Base-by-base conservation (phyloP, 1,284 basidiomycete genomes). In the Moesziomyces sp. region DNA sequence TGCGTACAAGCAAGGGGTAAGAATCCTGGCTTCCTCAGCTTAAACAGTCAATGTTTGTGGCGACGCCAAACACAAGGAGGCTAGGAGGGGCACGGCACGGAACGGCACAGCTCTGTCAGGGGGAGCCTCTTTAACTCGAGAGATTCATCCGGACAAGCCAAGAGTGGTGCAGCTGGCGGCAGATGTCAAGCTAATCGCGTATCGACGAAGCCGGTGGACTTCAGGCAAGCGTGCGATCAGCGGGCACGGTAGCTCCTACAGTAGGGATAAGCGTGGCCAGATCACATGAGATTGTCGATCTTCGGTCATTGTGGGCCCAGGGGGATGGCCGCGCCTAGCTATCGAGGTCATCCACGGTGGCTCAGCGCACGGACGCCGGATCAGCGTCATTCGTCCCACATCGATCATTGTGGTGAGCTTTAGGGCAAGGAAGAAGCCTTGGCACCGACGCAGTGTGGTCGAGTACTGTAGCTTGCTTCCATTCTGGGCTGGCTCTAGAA, bases 21-120 rank as follows among this genome's bases (percentile, higher is more conserved):
- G 14, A 30, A 55, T 52, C 45, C 46, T 46, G 54, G 45, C 38
- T 45, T 28, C 26, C 43, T 9, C 19, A 47, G 23, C 33, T 35
- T 52, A 40, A 16, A 48, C 40, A 33, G 45, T 35, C 16, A 63
- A 52, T 63, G 49, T 57, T 63, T 63, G 60, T 57, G 49, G 21
- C 47, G 47, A 49, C 7, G 14, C 4, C 14, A 40, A 18, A 40
- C 38, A 54, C 50, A 52, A 63, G 54, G 60, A 45, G 38, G 21
- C 28, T 28, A 33, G 44, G 43, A 42, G 19, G 18, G 30, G 30
- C 30, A 33, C 30, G 23, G 43, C 47, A 19, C 21, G 23, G 48
- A 48, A 44, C 38, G 23, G 48, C 53, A 44, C 38, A 16, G 38
- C 38, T 18, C 14, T 40, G 38, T 40, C 38, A 40, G 38, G 16